Evolutionary conservation across 805 yeast genomes (phyloP).

Genomic region (Candida piceae): DNA sequence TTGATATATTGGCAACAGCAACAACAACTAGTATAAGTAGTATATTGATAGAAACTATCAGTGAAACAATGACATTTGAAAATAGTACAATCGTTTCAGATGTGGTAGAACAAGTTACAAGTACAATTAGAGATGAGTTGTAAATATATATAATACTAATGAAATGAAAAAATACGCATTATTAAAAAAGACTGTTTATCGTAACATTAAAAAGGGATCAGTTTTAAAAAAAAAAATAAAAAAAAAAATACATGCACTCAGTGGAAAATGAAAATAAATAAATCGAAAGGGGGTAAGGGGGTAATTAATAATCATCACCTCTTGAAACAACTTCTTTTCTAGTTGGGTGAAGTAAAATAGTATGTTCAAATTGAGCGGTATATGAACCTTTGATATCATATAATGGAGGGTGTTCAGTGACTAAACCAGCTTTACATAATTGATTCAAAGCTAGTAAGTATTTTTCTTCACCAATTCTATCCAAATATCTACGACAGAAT

Average conservation of each 20-base stretch:
- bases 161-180: too few species aligned
- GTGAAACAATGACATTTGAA: too few species aligned
- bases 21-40: neutral
- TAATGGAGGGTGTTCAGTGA: slow-evolving; percentile 91
- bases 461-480: slow-evolving; percentile 86
- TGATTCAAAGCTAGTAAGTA: slow-evolving; percentile 82
- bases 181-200: too few species aligned
- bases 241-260: neutral
- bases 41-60: too few species aligned
- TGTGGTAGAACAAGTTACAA: neutral
- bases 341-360: slow-evolving; percentile 83
- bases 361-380: slow-evolving; percentile 97
- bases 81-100: too few species aligned
- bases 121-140: neutral
- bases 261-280: neutral
- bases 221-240: too few species aligned
- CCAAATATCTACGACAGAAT: slow-evolving; percentile 93
- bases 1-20: neutral
- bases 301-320: slow-evolving; percentile 90
- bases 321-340: slow-evolving; percentile 91
- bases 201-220: neutral
- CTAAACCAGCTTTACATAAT: slow-evolving; percentile 79
- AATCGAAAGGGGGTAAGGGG: too few species aligned
- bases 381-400: slow-evolving; percentile 77
- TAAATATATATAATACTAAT: too few species aligned